Evolutionary conservation across 768 basidiomycete species (phyloP).

Genomic region (Phlegmacium glaucopus): DNA sequence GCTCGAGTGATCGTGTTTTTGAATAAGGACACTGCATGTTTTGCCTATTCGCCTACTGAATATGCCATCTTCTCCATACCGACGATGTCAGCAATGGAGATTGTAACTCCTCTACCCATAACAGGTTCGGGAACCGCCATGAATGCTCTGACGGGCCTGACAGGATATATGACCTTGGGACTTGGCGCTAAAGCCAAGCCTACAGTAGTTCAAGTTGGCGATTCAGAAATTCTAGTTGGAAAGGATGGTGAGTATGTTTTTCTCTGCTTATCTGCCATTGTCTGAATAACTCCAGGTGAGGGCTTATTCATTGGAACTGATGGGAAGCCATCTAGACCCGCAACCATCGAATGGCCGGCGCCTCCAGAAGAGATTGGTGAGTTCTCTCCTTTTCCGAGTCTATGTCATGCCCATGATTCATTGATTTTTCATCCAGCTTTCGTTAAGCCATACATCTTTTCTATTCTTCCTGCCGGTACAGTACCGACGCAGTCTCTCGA

Average conservation of each 20-base stretch:
- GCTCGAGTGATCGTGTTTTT: slow-evolving; percentile 83
- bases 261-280: background rate
- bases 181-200: slow-evolving; percentile 75
- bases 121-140: slow-evolving; percentile 49
- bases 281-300: slow-evolving; percentile 43
- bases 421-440: slow-evolving; percentile 45
- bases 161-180: slow-evolving; percentile 84
- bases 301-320: slow-evolving; percentile 63
- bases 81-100: slow-evolving; percentile 52
- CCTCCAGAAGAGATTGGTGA: slow-evolving; percentile 79
- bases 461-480: slow-evolving; percentile 68
- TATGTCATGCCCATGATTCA: background rate
- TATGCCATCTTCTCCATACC: slow-evolving; percentile 70
- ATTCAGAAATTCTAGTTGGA: slow-evolving; percentile 64
- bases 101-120: slow-evolving; percentile 46
- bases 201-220: slow-evolving; percentile 48
- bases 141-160: slow-evolving; percentile 75
- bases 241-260: slow-evolving; percentile 65
- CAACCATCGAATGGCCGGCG: slow-evolving; percentile 68
- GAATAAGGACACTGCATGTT: slow-evolving; percentile 54
- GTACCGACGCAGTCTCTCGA: slow-evolving; percentile 32
- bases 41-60: slow-evolving; percentile 80
- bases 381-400: background rate
- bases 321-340: slow-evolving; percentile 46
- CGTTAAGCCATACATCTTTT: slow-evolving; percentile 74